Evolutionary conservation across 2,329 filamentous ascomycete genomes (phyloP), one percentile per base, ranked within the genome.

Genomic region (Huntiella bhutanensis): DNA sequence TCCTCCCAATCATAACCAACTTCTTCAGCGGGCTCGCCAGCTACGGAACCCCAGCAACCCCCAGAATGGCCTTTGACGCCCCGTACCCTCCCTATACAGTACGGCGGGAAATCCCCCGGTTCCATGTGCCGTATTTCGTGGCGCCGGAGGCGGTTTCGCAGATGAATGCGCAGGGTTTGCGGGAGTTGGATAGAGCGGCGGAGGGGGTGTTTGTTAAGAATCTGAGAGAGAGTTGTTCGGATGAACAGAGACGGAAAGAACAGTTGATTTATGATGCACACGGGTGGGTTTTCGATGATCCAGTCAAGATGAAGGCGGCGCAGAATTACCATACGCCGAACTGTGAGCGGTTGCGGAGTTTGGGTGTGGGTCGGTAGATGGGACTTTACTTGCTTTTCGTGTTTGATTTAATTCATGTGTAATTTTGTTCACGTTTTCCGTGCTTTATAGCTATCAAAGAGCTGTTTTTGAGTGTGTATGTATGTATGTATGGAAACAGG

Each of bases 221-320:
- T 33, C 62, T 95, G 45, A 73, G 72, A 42, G 66, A 69, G 48
- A 70, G 80, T 56, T 98, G 91, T 63, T 80, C 88, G 52, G 67
- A 67, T 47, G 87, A 98, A 64, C 65, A 74, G 51, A 63, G 71
- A 41, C 65, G 71, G 44, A 72, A 79, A 60, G 71, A 77, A 57
- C 69, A 76, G 52, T 66, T 86, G 61, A 67, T 77, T 51, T 77
- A 93, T 52, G 79, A 83, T 41, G 86, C 87, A 0, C 76, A 82
- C 54, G 87, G 87, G 3, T 94, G 86, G 81, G 85, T 94, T 57
- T 86, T 76, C 60, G 75, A 77, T 47, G 85, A 95, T 56, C 69
- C 76, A 45, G 78, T 79, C 51, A 86, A 85, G 66, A 75, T 93
- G 75, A 73, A 78, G 51, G 62, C 75, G 49, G 87, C 87, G 28